Conservation (phyloP, 1,284 basidiomycete species). For the Boletus sp. region DNA sequence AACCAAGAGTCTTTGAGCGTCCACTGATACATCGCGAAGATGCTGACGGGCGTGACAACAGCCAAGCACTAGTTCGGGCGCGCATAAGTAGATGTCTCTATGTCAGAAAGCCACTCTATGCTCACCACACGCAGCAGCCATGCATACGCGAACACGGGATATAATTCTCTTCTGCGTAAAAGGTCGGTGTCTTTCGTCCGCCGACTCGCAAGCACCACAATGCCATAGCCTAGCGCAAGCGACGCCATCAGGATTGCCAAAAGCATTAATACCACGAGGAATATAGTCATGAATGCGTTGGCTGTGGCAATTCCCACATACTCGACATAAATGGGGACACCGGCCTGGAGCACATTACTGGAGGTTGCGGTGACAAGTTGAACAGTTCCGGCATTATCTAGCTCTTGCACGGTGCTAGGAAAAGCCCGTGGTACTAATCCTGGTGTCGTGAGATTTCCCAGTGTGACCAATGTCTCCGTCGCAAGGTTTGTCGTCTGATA, state of each 20-base stretch:
- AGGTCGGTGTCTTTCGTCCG: slow-evolving; percentile 21
- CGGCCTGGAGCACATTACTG: slow-evolving; percentile 66
- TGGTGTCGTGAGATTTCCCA: slow-evolving; percentile 11
- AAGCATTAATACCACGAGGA: slow-evolving; percentile 66
- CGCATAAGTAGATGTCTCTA: slow-evolving; percentile 7
- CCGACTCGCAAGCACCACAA: slow-evolving; percentile 37
- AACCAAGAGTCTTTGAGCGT: slow-evolving; percentile 83
- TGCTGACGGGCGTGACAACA: slow-evolving; percentile 62
- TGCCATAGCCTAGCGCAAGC: slow-evolving; percentile 50
- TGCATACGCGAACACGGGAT: slow-evolving; percentile 46
- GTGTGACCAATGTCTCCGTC: slow-evolving; percentile 7
- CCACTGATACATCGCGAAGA: slow-evolving; percentile 87
- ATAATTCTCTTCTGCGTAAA: slow-evolving; percentile 37
- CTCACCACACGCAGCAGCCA: slow-evolving; percentile 61
- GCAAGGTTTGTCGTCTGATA: slow-evolving; percentile 1
- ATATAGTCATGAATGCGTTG: slow-evolving; percentile 82
- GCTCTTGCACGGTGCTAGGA: slow-evolving; percentile 10
- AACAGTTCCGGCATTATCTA: slow-evolving; percentile 40
- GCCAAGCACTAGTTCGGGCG: slow-evolving; percentile 50
- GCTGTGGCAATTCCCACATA: slow-evolving; percentile 69
- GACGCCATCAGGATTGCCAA: slow-evolving; percentile 51
- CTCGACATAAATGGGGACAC: slow-evolving; percentile 79
- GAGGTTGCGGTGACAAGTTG: slow-evolving; percentile 65
- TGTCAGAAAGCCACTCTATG: slow-evolving; percentile 11
- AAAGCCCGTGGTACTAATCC: slow-evolving; percentile 2